Conservation (phyloP, 225 moss, liverwort and hornwort species). For the Polytrichum formosum region DNA sequence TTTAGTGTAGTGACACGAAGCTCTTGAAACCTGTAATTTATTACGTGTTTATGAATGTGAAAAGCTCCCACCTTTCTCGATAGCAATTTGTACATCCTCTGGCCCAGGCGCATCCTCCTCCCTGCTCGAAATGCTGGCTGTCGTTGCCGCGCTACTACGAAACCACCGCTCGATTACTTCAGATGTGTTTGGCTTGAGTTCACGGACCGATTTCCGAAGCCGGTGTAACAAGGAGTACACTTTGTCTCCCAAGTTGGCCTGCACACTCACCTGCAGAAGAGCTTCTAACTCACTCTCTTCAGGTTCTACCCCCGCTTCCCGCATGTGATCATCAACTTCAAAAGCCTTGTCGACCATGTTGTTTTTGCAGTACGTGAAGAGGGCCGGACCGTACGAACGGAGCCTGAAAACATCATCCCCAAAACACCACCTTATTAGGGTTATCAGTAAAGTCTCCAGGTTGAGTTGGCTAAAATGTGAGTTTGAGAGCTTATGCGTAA, state of each 20-base stretch:
- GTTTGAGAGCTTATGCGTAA: too few species aligned
- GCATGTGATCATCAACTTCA: constrained; percentile 92
- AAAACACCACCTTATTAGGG: too few species aligned
- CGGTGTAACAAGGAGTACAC: constrained; percentile 84
- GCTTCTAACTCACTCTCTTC: constrained; percentile 90
- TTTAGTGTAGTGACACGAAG: too few species aligned
- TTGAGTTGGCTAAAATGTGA: too few species aligned
- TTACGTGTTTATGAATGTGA: too few species aligned
- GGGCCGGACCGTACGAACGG: constrained; percentile 87
- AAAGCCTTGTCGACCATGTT: constrained; percentile 70
- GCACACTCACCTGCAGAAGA: constrained; percentile 68
- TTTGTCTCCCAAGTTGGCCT: constrained; percentile 62
- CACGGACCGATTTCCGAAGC: constrained; percentile 61
- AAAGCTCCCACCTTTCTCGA: constrained; percentile 32
- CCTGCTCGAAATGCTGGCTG: constrained; percentile 39
- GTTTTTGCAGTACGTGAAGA: constrained; percentile 73
- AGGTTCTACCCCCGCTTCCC: constrained; percentile 69
- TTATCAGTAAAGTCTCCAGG: too few species aligned
- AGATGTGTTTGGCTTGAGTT: constrained; percentile 51
- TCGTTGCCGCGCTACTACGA: constrained; percentile 36
- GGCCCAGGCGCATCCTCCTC: constrained; percentile 40
- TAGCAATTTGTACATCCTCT: constrained; percentile 46
- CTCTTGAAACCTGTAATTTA: too few species aligned
- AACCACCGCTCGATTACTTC: constrained; percentile 73
- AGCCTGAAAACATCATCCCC: constrained; percentile 35